A percentile compares a stretch with the other conserved stretches of the same genome.
phyloP scores from a whole-genome alignment of 805 yeast species.

The Blastobotrys chiropterorum region DNA sequence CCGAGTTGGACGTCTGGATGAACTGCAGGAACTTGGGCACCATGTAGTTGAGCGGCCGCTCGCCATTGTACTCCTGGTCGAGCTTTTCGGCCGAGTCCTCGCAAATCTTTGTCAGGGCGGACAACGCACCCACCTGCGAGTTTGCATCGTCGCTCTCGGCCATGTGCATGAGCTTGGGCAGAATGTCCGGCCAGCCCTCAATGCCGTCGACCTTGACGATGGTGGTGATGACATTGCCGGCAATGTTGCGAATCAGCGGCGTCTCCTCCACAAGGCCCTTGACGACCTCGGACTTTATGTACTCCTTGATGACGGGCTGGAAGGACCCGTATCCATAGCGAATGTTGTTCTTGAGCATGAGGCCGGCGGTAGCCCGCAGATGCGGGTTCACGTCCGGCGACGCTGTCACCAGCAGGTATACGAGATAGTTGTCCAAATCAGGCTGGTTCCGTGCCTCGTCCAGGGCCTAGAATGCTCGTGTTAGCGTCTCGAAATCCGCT shows the following conservation, averaged over 20 bases:
- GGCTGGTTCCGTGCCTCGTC: constrained; percentile 63
- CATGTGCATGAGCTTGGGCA: constrained; percentile 63
- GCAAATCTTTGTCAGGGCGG: constrained; percentile 80
- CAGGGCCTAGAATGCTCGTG: constrained; percentile 39
- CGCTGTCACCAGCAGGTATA: constrained; percentile 58
- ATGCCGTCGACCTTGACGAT: constrained; percentile 64
- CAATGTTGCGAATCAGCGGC: constrained; percentile 70
- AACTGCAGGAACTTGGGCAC: constrained; percentile 59
- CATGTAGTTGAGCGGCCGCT: constrained; percentile 61
- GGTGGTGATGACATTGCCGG: constrained; percentile 86
- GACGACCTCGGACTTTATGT: constrained; percentile 40
- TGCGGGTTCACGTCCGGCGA: constrained; percentile 41
- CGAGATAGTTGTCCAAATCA: constrained; percentile 75
- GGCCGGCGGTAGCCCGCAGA: constrained; percentile 82
- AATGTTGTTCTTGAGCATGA: constrained; percentile 72
- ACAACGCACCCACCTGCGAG: constrained; percentile 67
- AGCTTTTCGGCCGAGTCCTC: constrained; percentile 73
- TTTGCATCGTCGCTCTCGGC: constrained; percentile 43
- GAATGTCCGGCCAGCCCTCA: constrained; percentile 62
- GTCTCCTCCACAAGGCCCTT: constrained; percentile 48
- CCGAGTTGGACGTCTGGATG: constrained; percentile 30
- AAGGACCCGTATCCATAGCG: constrained; percentile 30
- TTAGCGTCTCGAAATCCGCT: no score
- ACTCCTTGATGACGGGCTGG: constrained; percentile 29
- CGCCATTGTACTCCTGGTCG: constrained; percentile 58